These are phyloP conservation scores for Mortierella sp. DNA, from an alignment of 371 early-diverging fungal species.

Conservation along the genomic window DNA sequence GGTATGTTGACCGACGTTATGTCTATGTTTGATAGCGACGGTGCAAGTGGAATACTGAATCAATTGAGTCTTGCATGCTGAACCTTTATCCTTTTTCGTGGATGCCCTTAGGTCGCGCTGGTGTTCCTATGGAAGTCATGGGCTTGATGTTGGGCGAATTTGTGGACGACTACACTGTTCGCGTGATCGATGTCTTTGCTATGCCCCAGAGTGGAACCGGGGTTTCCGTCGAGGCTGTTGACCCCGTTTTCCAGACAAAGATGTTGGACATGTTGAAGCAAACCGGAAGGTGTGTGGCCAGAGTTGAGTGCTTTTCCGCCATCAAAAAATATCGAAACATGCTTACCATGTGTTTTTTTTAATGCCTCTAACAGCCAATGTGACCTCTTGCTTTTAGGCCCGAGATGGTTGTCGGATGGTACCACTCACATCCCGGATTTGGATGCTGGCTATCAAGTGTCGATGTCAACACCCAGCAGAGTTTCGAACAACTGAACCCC, in stretches of 20 bases:
- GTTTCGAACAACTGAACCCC: conserved; percentile 97
- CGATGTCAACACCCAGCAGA: conserved; percentile 99
- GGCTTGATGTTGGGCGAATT: conserved; percentile 99
- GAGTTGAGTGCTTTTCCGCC: background rate
- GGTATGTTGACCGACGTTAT: conserved; percentile 63
- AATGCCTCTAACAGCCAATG: background rate
- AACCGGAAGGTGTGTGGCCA: conserved; percentile 87
- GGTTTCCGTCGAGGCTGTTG: conserved; percentile 99
- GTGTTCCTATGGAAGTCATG: conserved; percentile 99
- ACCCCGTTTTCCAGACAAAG: conserved; percentile 99
- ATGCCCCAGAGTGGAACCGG: conserved; percentile 99
- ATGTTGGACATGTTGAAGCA: conserved; percentile 99
- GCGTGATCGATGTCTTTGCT: conserved; percentile 99
- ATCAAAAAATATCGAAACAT: background rate
- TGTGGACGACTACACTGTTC: conserved; percentile 99
- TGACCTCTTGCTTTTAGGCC: conserved; percentile 69
- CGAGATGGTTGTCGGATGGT: conserved; percentile 99
- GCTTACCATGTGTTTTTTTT: background rate
- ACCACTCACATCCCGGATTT: conserved; percentile 99
- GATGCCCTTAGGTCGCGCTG: conserved; percentile 88
- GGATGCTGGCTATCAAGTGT: conserved; percentile 99
- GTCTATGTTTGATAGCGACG: background rate
- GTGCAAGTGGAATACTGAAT: background rate
- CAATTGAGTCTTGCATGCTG: background rate
- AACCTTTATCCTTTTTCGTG: conserved; percentile 12